Percentiles rank a stretch among this genome's conserved stretches.
phyloP scores from a whole-genome alignment of 257 asterid genomes.

The Solanum clarkiae region DNA sequence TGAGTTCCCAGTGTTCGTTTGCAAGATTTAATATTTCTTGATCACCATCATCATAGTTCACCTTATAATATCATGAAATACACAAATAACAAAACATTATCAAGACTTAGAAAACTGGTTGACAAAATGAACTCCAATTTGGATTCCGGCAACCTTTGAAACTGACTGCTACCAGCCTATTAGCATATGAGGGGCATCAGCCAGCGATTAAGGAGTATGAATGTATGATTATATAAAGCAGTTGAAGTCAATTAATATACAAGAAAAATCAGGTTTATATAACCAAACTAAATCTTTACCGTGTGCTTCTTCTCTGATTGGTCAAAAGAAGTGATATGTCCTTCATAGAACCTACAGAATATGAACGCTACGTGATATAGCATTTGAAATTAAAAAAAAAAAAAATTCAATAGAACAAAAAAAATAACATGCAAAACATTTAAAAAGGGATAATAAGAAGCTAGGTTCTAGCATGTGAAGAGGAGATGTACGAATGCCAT shows the following conservation, averaged over 20 bases:
- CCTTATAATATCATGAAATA: constrained; percentile 5
- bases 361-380: no score
- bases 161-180: not conserved
- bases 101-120: not conserved
- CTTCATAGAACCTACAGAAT: no score
- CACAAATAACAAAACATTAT: not conserved
- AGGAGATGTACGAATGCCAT: no score
- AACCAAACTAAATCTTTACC: constrained; percentile 2
- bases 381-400: no score
- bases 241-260: not conserved
- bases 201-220: not conserved
- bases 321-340: no score
- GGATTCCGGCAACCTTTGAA: not conserved
- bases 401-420: not conserved
- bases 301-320: no score
- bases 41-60: constrained; percentile 18
- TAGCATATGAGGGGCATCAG: not conserved
- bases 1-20: constrained; percentile 13
- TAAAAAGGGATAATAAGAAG: not conserved
- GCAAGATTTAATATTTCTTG: constrained; percentile 12
- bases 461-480: no score
- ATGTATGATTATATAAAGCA: not conserved
- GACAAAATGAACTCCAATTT: not conserved
- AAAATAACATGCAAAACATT: not conserved
- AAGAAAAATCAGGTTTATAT: not conserved